phyloP scores from a whole-genome alignment of 305 asterid genomes.

The Fraxinus sp. region DNA sequence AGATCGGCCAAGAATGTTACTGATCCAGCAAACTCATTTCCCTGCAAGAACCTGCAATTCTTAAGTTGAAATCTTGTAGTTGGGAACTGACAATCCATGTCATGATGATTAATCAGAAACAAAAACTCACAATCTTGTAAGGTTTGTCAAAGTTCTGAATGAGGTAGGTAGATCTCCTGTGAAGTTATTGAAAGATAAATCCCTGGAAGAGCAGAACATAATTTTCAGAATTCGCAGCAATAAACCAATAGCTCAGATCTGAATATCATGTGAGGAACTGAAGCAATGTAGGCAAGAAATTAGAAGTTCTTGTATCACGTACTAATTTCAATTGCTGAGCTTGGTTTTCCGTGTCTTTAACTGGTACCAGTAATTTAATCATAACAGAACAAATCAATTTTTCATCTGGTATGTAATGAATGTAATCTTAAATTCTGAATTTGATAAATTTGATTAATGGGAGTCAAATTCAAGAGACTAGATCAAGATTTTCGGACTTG shows the following conservation, averaged over 20 bases:
- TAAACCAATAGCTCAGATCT: neutral
- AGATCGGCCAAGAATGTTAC: slow-evolving; percentile 65
- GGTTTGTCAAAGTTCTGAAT: slow-evolving; percentile 52
- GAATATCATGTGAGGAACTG: neutral
- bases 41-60: slow-evolving; percentile 66
- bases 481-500: neutral
- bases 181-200: slow-evolving; percentile 76
- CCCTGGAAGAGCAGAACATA: slow-evolving; percentile 48
- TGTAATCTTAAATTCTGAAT: neutral
- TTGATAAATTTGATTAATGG: neutral
- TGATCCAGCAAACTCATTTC: slow-evolving; percentile 79
- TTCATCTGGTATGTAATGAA: neutral
- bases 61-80: neutral
- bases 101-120: slow-evolving; percentile 9
- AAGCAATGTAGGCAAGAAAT: neutral
- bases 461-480: neutral
- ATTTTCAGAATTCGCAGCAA: slow-evolving; percentile 8
- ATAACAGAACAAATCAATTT: neutral
- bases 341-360: neutral
- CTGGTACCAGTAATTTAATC: neutral
- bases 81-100: slow-evolving; percentile 9
- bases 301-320: neutral
- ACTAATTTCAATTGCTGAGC: neutral
- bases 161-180: slow-evolving; percentile 86
- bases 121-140: slow-evolving; percentile 62